Conservation (phyloP, 495 filamentous ascomycete species). For the Penicillium salamii region DNA sequence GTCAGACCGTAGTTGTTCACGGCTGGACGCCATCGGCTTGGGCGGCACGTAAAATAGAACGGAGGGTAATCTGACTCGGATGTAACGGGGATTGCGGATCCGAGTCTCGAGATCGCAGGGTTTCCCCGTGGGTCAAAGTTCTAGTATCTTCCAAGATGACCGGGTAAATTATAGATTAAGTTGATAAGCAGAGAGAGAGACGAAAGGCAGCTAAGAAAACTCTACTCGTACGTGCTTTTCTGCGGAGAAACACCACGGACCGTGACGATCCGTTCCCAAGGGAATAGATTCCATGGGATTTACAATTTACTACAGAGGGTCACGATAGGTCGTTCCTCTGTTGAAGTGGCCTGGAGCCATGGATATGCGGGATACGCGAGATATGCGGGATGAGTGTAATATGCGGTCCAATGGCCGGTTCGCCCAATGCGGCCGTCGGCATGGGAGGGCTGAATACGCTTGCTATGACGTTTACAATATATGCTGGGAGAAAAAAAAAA, state of each 20-base stretch:
- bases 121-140: constrained; percentile 13
- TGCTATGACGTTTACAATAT: background rate
- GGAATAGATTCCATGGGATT: background rate
- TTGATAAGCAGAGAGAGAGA: constrained; percentile 1
- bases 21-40: constrained; percentile 24
- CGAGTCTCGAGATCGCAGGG: constrained; percentile 5
- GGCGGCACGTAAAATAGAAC: constrained; percentile 13
- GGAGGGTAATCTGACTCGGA: constrained; percentile 23
- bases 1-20: constrained; percentile 22
- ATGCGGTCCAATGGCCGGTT: background rate
- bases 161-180: background rate
- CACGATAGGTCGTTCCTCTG: too few relatives aligned
- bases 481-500: too few relatives aligned
- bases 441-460: background rate
- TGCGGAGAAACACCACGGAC: background rate
- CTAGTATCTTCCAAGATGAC: constrained; percentile 15
- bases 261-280: background rate
- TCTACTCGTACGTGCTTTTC: too few relatives aligned
- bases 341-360: too few relatives aligned
- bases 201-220: too few relatives aligned
- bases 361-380: too few relatives aligned
- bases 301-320: too few relatives aligned
- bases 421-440: background rate
- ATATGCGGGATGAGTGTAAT: too few relatives aligned
- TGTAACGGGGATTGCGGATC: constrained; percentile 34